Evolutionary conservation across 176 grass and related monocot genomes (phyloP), one percentile per base, ranked within the genome.

Genomic region (Elymus sibiricus): DNA sequence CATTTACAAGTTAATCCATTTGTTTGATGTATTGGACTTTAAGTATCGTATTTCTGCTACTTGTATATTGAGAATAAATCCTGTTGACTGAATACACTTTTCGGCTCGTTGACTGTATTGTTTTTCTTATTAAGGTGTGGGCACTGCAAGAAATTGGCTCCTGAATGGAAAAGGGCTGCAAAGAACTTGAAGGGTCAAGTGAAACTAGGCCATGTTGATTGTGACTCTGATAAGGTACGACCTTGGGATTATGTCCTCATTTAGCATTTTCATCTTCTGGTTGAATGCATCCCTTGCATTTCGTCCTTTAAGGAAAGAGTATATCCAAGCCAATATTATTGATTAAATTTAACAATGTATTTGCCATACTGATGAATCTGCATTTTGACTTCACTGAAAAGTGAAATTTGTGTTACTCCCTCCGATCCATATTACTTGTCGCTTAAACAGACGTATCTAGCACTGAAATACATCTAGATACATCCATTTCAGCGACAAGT

Each of bases 71-170:
- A 70, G 19, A 51, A 6, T 47, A 24, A 58, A 78, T 53, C 4
- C 5, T 79, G 26, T 53, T 84, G 70, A 62, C 11, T 73, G 22
- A 88, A 39, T 38, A 78, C 64, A 88, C 7, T 64, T 44, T 75
- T 60, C 10, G 77, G 56, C 70, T 80, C 17, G 6, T 89, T 0
- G 42, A 84, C 39, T 81, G 2, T 85, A 72, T 87, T 90, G 7
- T 29, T 24, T 82, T 44, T 16, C 79, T 58, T 76, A 79, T 53
- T 59, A 92, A 91, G 96, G 96, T 99, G 97, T 87, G 97, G 97
- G 3, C 97, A 99, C 65, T 99, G 97, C 90, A 99, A 99, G 88
- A 99, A 97, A 86, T 88, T 99, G 80, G 94, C 97, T 76, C 97
- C 97, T 76, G 97, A 99, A 88, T 99, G 97, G 97, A 99, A 99